Conservation (phyloP, 805 yeast species). For the Schwanniomyces polymorphus region DNA sequence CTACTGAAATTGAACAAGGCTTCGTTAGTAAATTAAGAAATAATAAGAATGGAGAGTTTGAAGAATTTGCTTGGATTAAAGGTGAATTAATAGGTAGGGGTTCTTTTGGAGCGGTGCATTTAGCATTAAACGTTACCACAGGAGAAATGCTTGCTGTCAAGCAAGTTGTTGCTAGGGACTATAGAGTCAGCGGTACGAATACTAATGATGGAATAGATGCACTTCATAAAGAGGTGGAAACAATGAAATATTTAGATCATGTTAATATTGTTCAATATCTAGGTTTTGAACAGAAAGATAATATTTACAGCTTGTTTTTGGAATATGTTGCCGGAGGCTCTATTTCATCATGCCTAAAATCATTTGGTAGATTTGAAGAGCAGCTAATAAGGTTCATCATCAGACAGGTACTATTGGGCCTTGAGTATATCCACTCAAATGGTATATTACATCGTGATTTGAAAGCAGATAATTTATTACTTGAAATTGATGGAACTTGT, state of each 20-base stretch:
- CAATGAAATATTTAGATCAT: slow-evolving; percentile 92
- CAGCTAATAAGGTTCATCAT: slow-evolving; percentile 69
- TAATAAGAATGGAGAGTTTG: slow-evolving; percentile 61
- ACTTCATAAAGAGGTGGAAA: slow-evolving; percentile 84
- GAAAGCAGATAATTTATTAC: slow-evolving; percentile 87
- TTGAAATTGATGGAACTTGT: slow-evolving; percentile 91
- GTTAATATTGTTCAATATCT: slow-evolving; percentile 92
- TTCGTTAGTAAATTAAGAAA: slow-evolving; percentile 66
- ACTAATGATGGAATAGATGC: slow-evolving; percentile 73
- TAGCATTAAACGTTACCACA: slow-evolving; percentile 91
- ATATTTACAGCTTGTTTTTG: slow-evolving; percentile 79
- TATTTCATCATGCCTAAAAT: slow-evolving; percentile 79
- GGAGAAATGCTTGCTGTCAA: slow-evolving; percentile 99
- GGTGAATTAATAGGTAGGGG: slow-evolving; percentile 98
- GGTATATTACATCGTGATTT: slow-evolving; percentile 93
- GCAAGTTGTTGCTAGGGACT: slow-evolving; percentile 67
- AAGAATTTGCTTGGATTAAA: slow-evolving; percentile 95
- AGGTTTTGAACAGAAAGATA: slow-evolving; percentile 80
- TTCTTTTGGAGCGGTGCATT: slow-evolving; percentile 89
- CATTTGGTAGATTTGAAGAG: slow-evolving; percentile 85
- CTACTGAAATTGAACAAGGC: slow-evolving; percentile 61
- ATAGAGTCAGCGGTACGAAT: slow-evolving; percentile 28
- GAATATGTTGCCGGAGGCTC: slow-evolving; percentile 99
- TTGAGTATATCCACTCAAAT: slow-evolving; percentile 81
- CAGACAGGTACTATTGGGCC: slow-evolving; percentile 77